Evolutionary conservation across 2,329 filamentous ascomycete species (phyloP).

Genomic region (Biscogniauxia mediterranea): DNA sequence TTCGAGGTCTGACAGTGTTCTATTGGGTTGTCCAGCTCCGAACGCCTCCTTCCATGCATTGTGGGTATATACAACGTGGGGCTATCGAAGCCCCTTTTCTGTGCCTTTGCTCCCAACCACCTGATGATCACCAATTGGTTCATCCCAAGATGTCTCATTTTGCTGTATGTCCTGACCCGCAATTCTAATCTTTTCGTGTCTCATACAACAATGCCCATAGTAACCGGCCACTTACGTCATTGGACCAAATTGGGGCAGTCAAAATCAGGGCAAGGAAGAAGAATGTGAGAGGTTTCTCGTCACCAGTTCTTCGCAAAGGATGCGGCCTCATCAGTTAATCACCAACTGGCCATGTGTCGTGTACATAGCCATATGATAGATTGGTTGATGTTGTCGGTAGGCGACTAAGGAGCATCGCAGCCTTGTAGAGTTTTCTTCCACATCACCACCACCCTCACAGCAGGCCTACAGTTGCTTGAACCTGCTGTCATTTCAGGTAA

Average conservation of each 20-base stretch:
- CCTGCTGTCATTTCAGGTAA: background rate
- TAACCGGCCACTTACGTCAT: background rate
- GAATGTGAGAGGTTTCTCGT: background rate
- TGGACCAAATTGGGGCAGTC: background rate
- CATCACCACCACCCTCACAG: too few relatives aligned
- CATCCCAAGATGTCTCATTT: background rate
- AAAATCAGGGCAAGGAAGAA: background rate
- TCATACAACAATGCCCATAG: background rate
- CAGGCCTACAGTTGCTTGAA: background rate
- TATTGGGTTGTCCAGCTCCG: background rate
- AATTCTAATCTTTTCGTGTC: background rate
- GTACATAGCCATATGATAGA: too few relatives aligned
- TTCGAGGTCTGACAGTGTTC: background rate
- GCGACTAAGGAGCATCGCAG: background rate
- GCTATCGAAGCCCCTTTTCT: conserved; percentile 1
- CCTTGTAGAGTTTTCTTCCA: background rate
- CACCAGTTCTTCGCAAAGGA: background rate
- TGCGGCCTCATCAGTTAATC: background rate
- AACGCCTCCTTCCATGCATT: conserved; percentile 22
- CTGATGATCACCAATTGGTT: background rate
- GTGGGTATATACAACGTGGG: conserved; percentile 22
- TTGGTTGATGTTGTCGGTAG: background rate
- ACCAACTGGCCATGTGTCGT: background rate
- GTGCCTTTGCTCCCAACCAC: conserved; percentile 1
- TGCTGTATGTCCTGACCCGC: background rate